Base-by-base conservation (phyloP, 441 rosid genomes). In the Codiaeum variegatum region DNA sequence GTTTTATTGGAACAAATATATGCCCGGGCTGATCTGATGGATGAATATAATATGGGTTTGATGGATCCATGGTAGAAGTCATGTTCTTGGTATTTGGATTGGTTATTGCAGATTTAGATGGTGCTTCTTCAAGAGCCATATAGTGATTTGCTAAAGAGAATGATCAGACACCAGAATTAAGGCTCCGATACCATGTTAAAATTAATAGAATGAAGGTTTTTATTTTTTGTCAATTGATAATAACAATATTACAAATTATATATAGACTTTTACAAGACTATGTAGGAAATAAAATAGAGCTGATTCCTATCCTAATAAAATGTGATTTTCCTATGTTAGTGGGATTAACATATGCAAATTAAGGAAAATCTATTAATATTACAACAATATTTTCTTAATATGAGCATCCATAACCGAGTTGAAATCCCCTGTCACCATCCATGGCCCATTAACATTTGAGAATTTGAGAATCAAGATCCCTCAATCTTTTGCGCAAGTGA, bases 11-110 rank as follows among this genome's bases (percentile, higher is more conserved):
- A 12, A 75, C 69, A 21, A 75, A 62, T 1, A 69, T 51, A 3
- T 40, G 62, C 0, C 64, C 64, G 4, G 69, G 74, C 1, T 75
- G 67, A 54, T 75, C 47, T 62, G 56, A 69, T 11, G 31, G 59
- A 63, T 62, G 69, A 4, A 75, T 10, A 28, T 10, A 63, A 15
- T 29, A 75, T 11, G 70, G 71, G 18, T 40, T 61, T 21, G 75
- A 70, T 15, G 75, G 16, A 31, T 69, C 67, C 21, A 32, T 77
- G 40, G 24, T 24, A 26, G 54, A 31, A 44, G 11, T 66, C 11
- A 42, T 44, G 55, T 66, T 40, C 10, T 66, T 66, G 55, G 54
- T 66, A 55, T 46, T 66, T 42, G 56, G 4, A 44, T n/a, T n/a
- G n/a, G n/a, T n/a, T n/a, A n/a, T n/a, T n/a, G n/a, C n/a, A n/a